These are phyloP conservation scores for Platanthera zijinensis DNA, from an alignment of 106 monocot species.

Conservation along the genomic window DNA sequence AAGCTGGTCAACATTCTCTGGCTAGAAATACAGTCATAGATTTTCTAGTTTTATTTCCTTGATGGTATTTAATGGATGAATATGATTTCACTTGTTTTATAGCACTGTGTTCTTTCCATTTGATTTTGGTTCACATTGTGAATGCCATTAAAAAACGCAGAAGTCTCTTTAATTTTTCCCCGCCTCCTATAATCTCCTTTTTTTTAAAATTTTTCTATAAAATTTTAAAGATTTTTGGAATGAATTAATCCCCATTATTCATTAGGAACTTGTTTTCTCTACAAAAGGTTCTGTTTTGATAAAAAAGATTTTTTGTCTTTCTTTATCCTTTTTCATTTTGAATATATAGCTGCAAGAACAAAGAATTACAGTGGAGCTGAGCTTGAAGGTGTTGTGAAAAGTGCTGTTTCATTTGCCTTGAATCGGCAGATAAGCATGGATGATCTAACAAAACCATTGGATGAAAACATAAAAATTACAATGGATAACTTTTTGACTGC, in stretches of 20 bases:
- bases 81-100: neutral
- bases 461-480: conserved; percentile 88
- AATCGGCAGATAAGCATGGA: conserved; percentile 92
- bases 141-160: neutral
- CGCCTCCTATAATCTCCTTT: neutral
- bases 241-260: neutral
- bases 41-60: neutral
- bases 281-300: neutral
- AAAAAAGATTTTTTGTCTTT: neutral
- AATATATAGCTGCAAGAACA: conserved; percentile 74
- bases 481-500: conserved; percentile 94
- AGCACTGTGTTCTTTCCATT: neutral
- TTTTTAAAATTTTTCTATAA: neutral
- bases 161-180: neutral
- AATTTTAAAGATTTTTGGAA: neutral
- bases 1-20: neutral
- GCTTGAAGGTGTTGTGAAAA: conserved; percentile 96
- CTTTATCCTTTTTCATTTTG: neutral
- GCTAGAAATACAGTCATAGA: neutral
- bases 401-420: conserved; percentile 91
- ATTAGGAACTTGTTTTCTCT: neutral
- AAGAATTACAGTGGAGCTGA: conserved; percentile 99
- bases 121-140: neutral
- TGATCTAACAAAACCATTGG: conserved; percentile 89
- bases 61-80: neutral